Percentiles rank a stretch among this genome's conserved stretches.
phyloP scores from a whole-genome alignment of 2,329 filamentous ascomycete genomes.

The Colletotrichum sp. region DNA sequence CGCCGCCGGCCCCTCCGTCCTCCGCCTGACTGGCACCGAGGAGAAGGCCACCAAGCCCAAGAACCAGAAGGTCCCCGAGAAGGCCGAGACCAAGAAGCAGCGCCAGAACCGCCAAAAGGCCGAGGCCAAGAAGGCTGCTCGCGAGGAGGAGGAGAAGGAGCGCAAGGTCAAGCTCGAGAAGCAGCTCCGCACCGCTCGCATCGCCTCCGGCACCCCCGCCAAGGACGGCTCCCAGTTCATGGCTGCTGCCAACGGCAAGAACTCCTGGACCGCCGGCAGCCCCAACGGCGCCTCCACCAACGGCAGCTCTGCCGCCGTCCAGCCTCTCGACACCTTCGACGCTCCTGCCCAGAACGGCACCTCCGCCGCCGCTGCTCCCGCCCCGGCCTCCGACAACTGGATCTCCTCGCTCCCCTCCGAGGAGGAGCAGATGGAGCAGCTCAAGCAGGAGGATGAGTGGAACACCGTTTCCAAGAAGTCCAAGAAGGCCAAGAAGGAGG shows the following conservation, averaged over 20 bases:
- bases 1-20: slow-evolving; percentile 70
- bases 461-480: slow-evolving; percentile 59
- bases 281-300: slow-evolving; percentile 38
- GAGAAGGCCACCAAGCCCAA: slow-evolving; percentile 69
- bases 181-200: slow-evolving; percentile 81
- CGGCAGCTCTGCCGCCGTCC: slow-evolving; percentile 33
- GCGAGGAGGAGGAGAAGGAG: slow-evolving; percentile 79
- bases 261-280: slow-evolving; percentile 48
- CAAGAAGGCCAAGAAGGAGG: slow-evolving; percentile 45
- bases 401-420: slow-evolving; percentile 60
- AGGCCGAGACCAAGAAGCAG: slow-evolving; percentile 90
- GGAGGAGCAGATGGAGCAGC: slow-evolving; percentile 66
- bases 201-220: slow-evolving; percentile 81
- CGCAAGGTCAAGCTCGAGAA: slow-evolving; percentile 80
- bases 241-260: slow-evolving; percentile 45
- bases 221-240: slow-evolving; percentile 76
- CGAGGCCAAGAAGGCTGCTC: slow-evolving; percentile 76
- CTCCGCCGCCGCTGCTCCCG: slow-evolving; percentile 32
- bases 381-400: slow-evolving; percentile 47
- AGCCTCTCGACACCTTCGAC: slow-evolving; percentile 66
- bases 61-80: slow-evolving; percentile 66
- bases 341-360: slow-evolving; percentile 34
- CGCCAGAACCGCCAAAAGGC: slow-evolving; percentile 90
- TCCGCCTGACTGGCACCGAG: slow-evolving; percentile 76
- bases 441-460: slow-evolving; percentile 62